Base-by-base conservation (phyloP, 2,329 filamentous ascomycete species). In the Monilinia vaccinii-corymbosi region DNA sequence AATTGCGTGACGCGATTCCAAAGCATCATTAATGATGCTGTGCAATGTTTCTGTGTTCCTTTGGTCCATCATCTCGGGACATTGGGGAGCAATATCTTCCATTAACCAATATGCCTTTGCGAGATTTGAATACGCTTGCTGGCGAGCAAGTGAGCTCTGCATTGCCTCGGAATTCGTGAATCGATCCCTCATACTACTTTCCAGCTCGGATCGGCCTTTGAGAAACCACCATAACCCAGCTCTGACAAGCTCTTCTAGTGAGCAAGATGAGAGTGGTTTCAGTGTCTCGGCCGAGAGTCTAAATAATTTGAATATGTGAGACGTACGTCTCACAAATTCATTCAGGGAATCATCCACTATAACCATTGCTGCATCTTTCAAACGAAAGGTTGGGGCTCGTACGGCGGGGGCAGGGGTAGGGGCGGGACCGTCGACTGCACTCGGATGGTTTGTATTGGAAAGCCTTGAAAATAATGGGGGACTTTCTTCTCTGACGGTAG, bases 151-250 rank as follows among this genome's bases (percentile, higher is more conserved):
- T 64, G 83, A 77, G 64, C 77, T 75, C 70, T 79, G 76, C 65
- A 83, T 76, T 10, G 74, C 76, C 62, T 84, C 79, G 5, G 80
- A 77, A 46, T 74, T 78, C 40, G 77, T 74, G 34, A 85, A 80
- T 8, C 83, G 80, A 56, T 83, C 85, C 62, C 89, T 81, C 50
- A 95, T 85, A 44, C 86, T 78, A 14, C 76, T 73, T 71, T 96
- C 92, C 56, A 96, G 78, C 11, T 85, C 84, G 69, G 86, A 83
- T 63, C 91, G 85, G 23, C 91, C 92, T 66, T 84, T 87, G 49
- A 96, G 71, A 69, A 96, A 95, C 92, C 92, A 97, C 92, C 92
- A 97, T 0, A 89, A 77, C 4, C 84, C 86, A 28, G 85, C 86
- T 61, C 89, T 81, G 11, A 87, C 78, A 76, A 92, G 87, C 62